These are phyloP conservation scores for Suillus spraguei DNA, from an alignment of 768 basidiomycete species.

Conservation along the genomic window DNA sequence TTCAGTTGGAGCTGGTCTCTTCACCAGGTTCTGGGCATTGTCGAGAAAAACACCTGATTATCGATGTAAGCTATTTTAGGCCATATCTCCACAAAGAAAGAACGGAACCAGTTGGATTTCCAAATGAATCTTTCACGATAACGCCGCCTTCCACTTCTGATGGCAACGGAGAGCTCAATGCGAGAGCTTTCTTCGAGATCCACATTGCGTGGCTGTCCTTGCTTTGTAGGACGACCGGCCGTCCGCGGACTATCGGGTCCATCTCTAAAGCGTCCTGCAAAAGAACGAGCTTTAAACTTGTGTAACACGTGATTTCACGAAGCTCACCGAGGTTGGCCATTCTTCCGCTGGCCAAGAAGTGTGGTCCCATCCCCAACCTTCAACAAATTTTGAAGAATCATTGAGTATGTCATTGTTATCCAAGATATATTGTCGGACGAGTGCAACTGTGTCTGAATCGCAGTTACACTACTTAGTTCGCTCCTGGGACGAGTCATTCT, in stretches of 20 bases:
- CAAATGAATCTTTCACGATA: constrained; percentile 67
- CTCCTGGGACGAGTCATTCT: too few relatives aligned
- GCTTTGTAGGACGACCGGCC: constrained; percentile 77
- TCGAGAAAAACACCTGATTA: constrained; percentile 73
- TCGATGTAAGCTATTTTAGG: constrained; percentile 12
- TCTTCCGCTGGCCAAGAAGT: constrained; percentile 63
- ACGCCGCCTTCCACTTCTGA: constrained; percentile 76
- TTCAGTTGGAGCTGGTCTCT: constrained; percentile 64
- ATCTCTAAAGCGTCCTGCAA: constrained; percentile 68
- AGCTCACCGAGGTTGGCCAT: constrained; percentile 68
- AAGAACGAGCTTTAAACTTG: constrained; percentile 6
- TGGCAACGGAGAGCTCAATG: constrained; percentile 63
- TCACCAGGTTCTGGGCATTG: constrained; percentile 80
- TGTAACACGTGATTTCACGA: constrained; percentile 23
- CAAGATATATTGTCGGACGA: constrained; percentile 63
- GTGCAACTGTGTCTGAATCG: constrained; percentile 57
- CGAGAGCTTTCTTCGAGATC: constrained; percentile 70
- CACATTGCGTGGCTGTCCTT: constrained; percentile 91
- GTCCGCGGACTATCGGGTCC: constrained; percentile 66
- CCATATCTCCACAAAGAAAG: constrained; percentile 7
- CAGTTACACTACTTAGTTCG: background rate
- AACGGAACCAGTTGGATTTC: constrained; percentile 69
- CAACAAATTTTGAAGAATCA: constrained; percentile 63
- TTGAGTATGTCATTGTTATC: constrained; percentile 55
- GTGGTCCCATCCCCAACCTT: constrained; percentile 93